These are phyloP conservation scores for Curvularia sp. DNA, from an alignment of 2,329 filamentous ascomycete species.

Conservation along the genomic window DNA sequence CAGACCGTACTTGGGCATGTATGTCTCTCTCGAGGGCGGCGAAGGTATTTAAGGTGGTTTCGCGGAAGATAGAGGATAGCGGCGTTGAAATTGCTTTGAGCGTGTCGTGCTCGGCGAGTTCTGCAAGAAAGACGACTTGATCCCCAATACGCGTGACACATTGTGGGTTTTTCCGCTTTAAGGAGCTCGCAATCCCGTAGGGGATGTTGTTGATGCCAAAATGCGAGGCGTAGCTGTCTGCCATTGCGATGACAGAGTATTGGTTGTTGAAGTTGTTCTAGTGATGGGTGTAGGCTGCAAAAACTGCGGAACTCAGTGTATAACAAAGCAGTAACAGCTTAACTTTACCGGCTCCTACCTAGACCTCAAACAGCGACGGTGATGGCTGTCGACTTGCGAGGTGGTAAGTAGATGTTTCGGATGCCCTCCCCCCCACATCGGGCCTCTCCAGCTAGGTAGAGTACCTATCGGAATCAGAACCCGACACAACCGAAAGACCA, in stretches of 20 bases:
- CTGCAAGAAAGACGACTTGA: constrained; percentile 61
- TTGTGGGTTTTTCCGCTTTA: constrained; percentile 44
- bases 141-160: constrained; percentile 62
- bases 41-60: constrained; percentile 57
- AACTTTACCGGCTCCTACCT: not conserved
- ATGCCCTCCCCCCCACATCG: constrained; percentile 25
- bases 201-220: constrained; percentile 45
- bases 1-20: constrained; percentile 52
- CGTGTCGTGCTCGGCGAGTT: constrained; percentile 47
- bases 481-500: constrained; percentile 2
- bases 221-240: constrained; percentile 35
- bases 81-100: constrained; percentile 37
- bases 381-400: not conserved
- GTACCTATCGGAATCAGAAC: not conserved
- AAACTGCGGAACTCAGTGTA: not conserved
- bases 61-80: constrained; percentile 39
- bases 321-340: not conserved
- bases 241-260: constrained; percentile 22
- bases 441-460: not conserved
- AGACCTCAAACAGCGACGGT: not conserved
- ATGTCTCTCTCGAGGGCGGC: constrained; percentile 55
- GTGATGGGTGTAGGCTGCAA: not conserved
- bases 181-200: constrained; percentile 41
- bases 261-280: not conserved
- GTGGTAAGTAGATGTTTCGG: constrained; percentile 11